Evolutionary conservation across 768 basidiomycete genomes (phyloP), one percentile per base, ranked within the genome.

Genomic region (Crepidotus variabilis): DNA sequence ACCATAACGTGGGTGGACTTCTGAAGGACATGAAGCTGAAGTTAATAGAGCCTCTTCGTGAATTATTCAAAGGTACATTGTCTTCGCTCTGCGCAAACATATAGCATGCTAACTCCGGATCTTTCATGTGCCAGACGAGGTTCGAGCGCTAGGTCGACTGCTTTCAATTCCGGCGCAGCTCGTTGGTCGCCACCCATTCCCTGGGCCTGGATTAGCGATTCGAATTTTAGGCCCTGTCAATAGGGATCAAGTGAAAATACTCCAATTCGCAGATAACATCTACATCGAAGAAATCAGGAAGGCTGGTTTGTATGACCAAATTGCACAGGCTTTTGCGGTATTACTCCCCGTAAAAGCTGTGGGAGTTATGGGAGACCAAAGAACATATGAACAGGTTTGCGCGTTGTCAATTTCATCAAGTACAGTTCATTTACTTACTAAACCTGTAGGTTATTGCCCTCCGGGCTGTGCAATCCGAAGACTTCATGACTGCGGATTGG

Each of bases 401-500:
- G 23, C 45, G 52, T 34, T 50, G 47, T 32, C 39, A 43, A 5
- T 39, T 51, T 52, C 16, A 32, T 36, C 43, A 24, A 34, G 53
- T 21, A 35, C 28, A 13, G 46, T 48, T 52, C 47, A 57, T 58
- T 50, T 28, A 55, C 47, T 56, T 51, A 20, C 62, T 54, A 56
- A 32, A 54, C 22, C 39, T 52, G 36, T 62, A 90, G 86, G 95
- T 99, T 50, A 92, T 98, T 56, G 92, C 93, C 1, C 78, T 99
- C 52, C 85, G 97, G 51, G 97, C 97, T 2, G 96, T 98, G 8
- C 88, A 92, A 68, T 87, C 94, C n/a, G 96, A 98, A 69, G 97
- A 99, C 71, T 99, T 99, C 69, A 99, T 99, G 97, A 99, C 97
- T 13, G 97, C 97, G 34, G 96, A 98, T 70, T 98, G 96, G 96